Evolutionary conservation across 2,329 filamentous ascomycete genomes (phyloP), one percentile per base, ranked within the genome.

Genomic region (Paecilomyces sp.): DNA sequence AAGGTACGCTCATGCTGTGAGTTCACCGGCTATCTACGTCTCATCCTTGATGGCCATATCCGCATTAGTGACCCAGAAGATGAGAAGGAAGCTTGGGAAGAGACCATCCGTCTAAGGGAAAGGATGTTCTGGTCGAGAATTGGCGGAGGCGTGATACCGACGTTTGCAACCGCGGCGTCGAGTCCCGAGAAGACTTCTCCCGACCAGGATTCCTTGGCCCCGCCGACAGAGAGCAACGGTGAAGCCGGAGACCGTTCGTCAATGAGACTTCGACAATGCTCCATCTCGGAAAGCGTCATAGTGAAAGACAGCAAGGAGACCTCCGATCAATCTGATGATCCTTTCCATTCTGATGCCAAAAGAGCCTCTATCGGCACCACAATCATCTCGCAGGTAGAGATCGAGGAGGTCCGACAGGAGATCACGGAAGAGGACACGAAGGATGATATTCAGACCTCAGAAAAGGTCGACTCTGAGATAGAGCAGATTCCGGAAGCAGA

Each of bases 51-150:
- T 67, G 94, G 94, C 2, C 89, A 96, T 68, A 94, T 94, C 87
- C 86, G 90, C 56, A 88, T 89, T 12, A 90, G 92, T 54, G 90
- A 89, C 59, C 85, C 89, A 47, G 91, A 94, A 56, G 90, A 92
- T 34, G 91, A 95, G 75, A 91, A 89, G 70, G 85, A 86, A 30
- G 91, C 92, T 0, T 99, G 94, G 94, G 93, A 97, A 71, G 94
- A 99, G 78, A 91, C 91, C 60, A 89, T 97, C 11, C 85, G 89
- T 31, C 76, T 97, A 55, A 83, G 94, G 56, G 94, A 99, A 73
- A 88, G 93, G 66, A 96, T 99, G 89, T 99, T 99, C 72, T 99
- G 94, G 94, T 86, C 90, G 56, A 85, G 94, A 58, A 86, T 99
- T 57, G 93, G 93, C 28, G 94, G 92, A 30, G 94, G 94, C 13